phyloP scores from a whole-genome alignment of 352 stramenopile species.

The Thraustochytrium sp. region DNA sequence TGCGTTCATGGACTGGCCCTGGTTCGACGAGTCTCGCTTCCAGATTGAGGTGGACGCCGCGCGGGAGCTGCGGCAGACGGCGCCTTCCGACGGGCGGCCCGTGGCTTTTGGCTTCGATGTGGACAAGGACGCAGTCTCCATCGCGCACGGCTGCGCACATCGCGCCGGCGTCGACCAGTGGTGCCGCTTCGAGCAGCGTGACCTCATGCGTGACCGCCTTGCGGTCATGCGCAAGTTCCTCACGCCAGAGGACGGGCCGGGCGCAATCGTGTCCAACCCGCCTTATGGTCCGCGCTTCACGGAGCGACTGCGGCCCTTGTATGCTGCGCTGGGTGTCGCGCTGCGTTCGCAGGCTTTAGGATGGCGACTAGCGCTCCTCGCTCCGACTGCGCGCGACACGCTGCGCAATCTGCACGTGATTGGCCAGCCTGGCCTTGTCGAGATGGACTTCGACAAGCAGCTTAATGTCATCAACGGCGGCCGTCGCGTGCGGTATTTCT shows the following conservation, averaged over 20 bases:
- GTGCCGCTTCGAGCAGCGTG: background rate
- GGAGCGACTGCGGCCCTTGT: background rate
- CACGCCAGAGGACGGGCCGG: background rate
- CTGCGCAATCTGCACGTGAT: background rate
- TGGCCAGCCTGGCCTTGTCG: no score
- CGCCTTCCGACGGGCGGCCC: background rate
- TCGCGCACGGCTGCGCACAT: background rate
- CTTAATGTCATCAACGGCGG: background rate
- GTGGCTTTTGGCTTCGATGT: constrained; percentile 1
- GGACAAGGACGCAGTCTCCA: background rate
- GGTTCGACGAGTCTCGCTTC: background rate
- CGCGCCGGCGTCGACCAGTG: background rate
- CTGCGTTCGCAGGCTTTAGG: background rate
- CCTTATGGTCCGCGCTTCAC: background rate
- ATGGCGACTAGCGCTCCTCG: background rate
- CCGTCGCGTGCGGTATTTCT: background rate
- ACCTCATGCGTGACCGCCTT: background rate
- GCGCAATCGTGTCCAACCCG: background rate
- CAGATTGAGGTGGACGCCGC: background rate
- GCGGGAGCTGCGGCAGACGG: background rate
- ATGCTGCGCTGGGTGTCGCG: background rate
- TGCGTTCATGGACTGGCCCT: constrained; percentile 1
- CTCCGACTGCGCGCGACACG: background rate
- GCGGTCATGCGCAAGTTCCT: background rate
- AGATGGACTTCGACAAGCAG: no score